Evolutionary conservation across 2,329 filamentous ascomycete species (phyloP), one percentile per base, ranked within the genome.

Genomic region (Pleurostoma richardsiae): DNA sequence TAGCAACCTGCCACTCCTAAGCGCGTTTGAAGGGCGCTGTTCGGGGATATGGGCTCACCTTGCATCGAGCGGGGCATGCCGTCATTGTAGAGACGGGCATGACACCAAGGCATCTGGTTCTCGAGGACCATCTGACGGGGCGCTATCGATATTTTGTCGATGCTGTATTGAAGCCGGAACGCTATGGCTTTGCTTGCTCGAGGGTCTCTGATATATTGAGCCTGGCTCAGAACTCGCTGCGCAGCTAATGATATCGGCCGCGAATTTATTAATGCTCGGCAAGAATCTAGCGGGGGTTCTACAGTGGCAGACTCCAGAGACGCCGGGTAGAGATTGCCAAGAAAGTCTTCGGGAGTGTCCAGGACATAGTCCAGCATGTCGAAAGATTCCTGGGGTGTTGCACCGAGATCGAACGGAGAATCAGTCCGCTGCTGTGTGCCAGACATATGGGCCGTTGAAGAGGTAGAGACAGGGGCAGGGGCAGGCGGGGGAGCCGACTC

Each of bases 71-170:
- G 61, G 1, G 78, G 79, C 74, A 81, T 79, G 6, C 56, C 47
- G 3, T 73, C 65, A n/a, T 63, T 62, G 49, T 79, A 81, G 0
- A 82, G 61, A n/a, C 63, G 57, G 0, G 64, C 63, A 51, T 82
- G 79, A 30, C 65, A 71, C 79, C 79, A 82, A 0, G 75, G 74
- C 0, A 75, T 77, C 43, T 70, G 61, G 11, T 67, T 75, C 41
- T 73, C 66, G 6, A 67, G 49, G 0, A 80, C 69, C 70, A 81
- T 76, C 41, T 51, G 67, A n/a, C 49, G 49, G 1, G 71, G 70
- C 1, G 77, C 70, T 45, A 73, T 68, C 40, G 74, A 71, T 11
- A 82, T 70, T 56, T 74, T 71, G 44, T 78, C 73, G 10, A 82
- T 67, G 2, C 75, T 68, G 44, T 63, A 73, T 33, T 60, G 55